Evolutionary conservation across 2,329 filamentous ascomycete species (phyloP).

Genomic region (Reticulascus tulasneorum): DNA sequence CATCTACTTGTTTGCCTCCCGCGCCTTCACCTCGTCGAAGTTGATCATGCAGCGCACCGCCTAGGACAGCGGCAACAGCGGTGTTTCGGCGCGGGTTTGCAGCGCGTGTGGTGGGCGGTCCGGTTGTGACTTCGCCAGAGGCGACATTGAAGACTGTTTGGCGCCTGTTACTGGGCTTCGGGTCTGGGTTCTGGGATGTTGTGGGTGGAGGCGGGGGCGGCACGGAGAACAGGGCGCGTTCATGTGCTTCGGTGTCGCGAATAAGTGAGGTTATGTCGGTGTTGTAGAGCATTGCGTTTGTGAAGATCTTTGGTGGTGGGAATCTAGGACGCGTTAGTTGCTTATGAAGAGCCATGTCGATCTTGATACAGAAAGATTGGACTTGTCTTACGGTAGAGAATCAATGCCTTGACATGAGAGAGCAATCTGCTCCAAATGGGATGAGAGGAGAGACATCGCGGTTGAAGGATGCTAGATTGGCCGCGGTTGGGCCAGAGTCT

Average conservation of each 20-base stretch:
- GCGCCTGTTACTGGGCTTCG: slow-evolving; percentile 40
- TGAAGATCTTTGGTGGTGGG: slow-evolving; percentile 88
- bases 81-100: slow-evolving; percentile 61
- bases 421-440: slow-evolving; percentile 72
- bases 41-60: slow-evolving; percentile 78
- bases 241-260: slow-evolving; percentile 90
- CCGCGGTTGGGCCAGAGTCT: too few species aligned
- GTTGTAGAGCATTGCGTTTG: slow-evolving; percentile 81
- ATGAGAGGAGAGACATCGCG: slow-evolving; percentile 64
- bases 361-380: slow-evolving; percentile 1
- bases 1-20: slow-evolving; percentile 56
- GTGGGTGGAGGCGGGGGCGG: slow-evolving; percentile 59
- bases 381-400: slow-evolving; percentile 66
- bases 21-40: slow-evolving; percentile 58
- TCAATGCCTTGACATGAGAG: slow-evolving; percentile 74
- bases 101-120: slow-evolving; percentile 32
- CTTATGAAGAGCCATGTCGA: slow-evolving; percentile 12
- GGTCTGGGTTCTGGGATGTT: slow-evolving; percentile 37
- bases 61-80: slow-evolving; percentile 84
- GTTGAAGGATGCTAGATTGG: neutral
- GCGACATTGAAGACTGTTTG: slow-evolving; percentile 66
- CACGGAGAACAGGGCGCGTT: slow-evolving; percentile 90
- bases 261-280: slow-evolving; percentile 94
- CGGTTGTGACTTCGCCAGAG: slow-evolving; percentile 58
- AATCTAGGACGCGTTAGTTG: slow-evolving; percentile 54